Base-by-base conservation (phyloP, 306 rosid genomes). In the Acacia melanoxylon region DNA sequence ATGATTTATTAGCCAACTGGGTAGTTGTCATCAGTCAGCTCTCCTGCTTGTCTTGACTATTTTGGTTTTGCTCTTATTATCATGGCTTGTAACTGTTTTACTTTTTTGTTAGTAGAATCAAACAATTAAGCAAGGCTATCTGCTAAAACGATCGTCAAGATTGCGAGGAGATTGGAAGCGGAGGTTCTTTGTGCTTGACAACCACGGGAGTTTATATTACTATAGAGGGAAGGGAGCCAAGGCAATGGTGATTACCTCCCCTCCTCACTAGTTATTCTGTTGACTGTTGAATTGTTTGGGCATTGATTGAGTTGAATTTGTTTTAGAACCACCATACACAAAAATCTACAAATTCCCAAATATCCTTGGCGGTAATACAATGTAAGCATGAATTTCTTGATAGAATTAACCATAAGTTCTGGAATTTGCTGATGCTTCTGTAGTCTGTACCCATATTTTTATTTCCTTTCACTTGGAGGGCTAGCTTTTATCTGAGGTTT, bases 141-240 rank as follows among this genome's bases (percentile, higher is more conserved):
- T 95, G 52, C 87, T 93, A 84, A 95, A 95, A 82, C 97, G 98
- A 70, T 88, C 98, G 48, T 89, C 99, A 75, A 86, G 86, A 78
- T 76, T 51, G 69, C 91, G 97, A 66, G 99, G 98, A 80, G 97
- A 93, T 80, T 95, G 99, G 99, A 95, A 95, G 85, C 88, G 99
- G 78, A 90, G 94, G 80, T 95, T 93, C 85, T 95, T 95, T 78
- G 92, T 90, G 40, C 97, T 95, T 81, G 94, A 95, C 84, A 92
- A 77, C 87, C 91, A 90, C 65, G 92, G 98, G 80, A 86, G 82
- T 83, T 85, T 95, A 73, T 88, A 31, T 84, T 95, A 95, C 83
- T 93, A 95, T 81, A 91, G 94, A 87, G 72, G 67, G 56, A 93
- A 90, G 86, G 93, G 91, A 67, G 76, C 87, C 86, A 95, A 89